Evolutionary conservation across 2,329 filamentous ascomycete genomes (phyloP).

Genomic region (Phoma sp.): DNA sequence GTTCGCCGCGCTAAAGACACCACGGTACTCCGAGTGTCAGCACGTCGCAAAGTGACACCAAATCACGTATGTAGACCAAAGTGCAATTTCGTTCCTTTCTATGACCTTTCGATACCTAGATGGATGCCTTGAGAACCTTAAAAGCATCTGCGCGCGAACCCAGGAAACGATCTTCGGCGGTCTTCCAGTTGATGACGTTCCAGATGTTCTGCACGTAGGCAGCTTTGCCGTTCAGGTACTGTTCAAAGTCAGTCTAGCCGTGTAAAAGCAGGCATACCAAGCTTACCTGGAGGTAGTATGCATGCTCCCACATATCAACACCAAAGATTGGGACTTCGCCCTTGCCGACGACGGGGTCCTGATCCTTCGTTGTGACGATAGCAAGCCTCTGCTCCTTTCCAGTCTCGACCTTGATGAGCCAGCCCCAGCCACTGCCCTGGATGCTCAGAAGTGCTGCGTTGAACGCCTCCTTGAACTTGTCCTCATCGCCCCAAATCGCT

Average conservation of each 20-base stretch:
- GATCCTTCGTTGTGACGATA: constrained; percentile 84
- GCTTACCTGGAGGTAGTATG: constrained; percentile 79
- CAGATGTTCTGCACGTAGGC: constrained; percentile 79
- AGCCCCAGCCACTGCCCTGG: constrained; percentile 88
- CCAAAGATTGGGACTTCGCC: constrained; percentile 73
- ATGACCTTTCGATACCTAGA: constrained; percentile 16
- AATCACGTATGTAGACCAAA: not conserved
- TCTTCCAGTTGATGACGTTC: constrained; percentile 81
- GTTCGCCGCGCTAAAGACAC: constrained; percentile 19
- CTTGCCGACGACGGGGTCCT: constrained; percentile 73
- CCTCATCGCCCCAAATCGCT: constrained; percentile 71
- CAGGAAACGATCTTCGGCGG: constrained; percentile 67
- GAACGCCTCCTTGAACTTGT: constrained; percentile 71
- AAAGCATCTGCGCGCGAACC: constrained; percentile 52
- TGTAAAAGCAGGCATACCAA: not conserved
- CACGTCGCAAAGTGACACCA: not conserved
- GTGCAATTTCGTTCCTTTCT: not conserved
- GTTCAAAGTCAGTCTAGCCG: constrained; percentile 5
- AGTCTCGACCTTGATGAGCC: constrained; percentile 73
- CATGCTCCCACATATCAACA: constrained; percentile 93
- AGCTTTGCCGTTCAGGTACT: constrained; percentile 79
- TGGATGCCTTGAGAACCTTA: constrained; percentile 47
- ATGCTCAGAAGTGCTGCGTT: constrained; percentile 70
- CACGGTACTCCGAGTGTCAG: constrained; percentile 27
- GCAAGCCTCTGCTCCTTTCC: constrained; percentile 61